Base-by-base conservation (phyloP, 2,329 filamentous ascomycete genomes). In the Hyphodiscus sp. region DNA sequence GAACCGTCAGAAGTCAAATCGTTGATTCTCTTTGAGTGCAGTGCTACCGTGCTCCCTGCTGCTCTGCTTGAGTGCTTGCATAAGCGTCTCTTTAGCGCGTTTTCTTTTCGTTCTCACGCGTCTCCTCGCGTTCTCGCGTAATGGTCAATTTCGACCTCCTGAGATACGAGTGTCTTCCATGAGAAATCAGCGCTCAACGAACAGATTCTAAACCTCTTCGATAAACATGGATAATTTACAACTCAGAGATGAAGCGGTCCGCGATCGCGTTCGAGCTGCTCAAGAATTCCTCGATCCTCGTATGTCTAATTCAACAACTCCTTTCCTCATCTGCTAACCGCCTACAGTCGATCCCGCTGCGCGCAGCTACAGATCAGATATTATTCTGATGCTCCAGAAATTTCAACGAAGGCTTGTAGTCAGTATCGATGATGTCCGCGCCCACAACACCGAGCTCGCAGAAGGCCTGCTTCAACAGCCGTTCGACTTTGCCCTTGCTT, bases 211-310 rank as follows among this genome's bases (percentile, higher is more conserved):
- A 43, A 47, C 44, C 19, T 33, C 44, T 47, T 16, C 15, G 15
- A 26, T 45, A 13, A 58, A 5, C 23, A 68, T 94, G 87, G 87
- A 91, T 63, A 80, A 77, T 56, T 75, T 82, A 62, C 83, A 87
- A 74, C 81, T 95, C 65, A 83, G 86, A 71, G 91, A 96, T 78
- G 89, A 94, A 72, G 89, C 86, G 61, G 84, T 86, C 64, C 81
- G 83, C 64, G 86, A 95, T 74, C 89, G 91, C 65, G 83, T 96
- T 70, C 87, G 90, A 65, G 83, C 87, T 60, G 91, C 90, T n/a
- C 81, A 87, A 65, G 91, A 96, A 70, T 96, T 97, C 67, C 82
- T 97, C 44, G 92, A 96, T 76, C 92, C 92, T 57, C 85, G 91
- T 96, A 80, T 66, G 85, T 71, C 23, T 46, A 38, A 45, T 19